Conservation (phyloP, 164 flowering plant species). For the Tinospora cordifolia region DNA sequence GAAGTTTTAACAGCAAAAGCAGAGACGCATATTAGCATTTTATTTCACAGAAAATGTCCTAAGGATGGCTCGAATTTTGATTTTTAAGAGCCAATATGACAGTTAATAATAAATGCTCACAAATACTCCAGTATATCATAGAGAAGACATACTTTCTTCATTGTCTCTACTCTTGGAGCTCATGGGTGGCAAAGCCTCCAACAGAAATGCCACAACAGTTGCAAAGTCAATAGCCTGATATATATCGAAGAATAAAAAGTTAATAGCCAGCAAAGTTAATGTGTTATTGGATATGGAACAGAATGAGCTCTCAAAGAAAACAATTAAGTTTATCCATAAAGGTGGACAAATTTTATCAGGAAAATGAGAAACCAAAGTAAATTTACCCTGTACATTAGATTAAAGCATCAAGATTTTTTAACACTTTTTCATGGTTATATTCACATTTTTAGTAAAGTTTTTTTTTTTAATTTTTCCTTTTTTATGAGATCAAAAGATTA, state of each 20-base stretch:
- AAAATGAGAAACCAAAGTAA: no score
- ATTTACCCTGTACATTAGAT: no score
- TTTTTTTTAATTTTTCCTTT: no score
- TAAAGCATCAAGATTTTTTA: no score
- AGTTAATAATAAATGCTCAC: not conserved
- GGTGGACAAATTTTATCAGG: no score
- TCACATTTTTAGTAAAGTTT: no score
- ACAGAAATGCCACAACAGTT: slow-evolving; percentile 54
- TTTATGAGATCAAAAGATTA: no score
- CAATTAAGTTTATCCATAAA: not conserved
- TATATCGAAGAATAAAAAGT: slow-evolving; percentile 9
- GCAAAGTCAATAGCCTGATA: slow-evolving; percentile 78
- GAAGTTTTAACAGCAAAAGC: not conserved
- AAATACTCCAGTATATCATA: not conserved
- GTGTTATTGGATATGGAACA: not conserved
- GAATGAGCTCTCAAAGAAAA: not conserved
- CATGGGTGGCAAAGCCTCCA: slow-evolving; percentile 65
- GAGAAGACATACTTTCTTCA: slow-evolving; percentile 34
- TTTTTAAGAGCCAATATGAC: not conserved
- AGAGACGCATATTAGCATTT: not conserved
- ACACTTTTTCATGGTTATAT: no score
- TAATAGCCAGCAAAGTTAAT: no score
- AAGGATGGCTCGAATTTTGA: not conserved
- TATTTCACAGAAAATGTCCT: not conserved
- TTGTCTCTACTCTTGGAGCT: slow-evolving; percentile 28